Base-by-base conservation (phyloP, 2,329 filamentous ascomycete genomes). In the Ophiostoma ulmi region DNA sequence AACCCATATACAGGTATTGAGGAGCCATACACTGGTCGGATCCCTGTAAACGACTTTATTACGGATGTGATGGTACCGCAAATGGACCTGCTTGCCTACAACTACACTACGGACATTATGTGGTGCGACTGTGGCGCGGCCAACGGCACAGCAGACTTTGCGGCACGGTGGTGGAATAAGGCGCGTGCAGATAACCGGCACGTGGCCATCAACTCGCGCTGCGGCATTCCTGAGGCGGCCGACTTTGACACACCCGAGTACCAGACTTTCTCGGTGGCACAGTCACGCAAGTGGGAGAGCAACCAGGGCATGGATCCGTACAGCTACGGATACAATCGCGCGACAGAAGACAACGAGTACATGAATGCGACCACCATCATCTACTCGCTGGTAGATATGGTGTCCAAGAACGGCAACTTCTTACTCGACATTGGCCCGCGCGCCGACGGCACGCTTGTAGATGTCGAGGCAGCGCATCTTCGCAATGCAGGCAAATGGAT, bases 201-300 rank as follows among this genome's bases (percentile, higher is more conserved):
- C 26, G 48, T 26, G 36, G 77, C 82, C 1, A 83, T 87, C 74
- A 87, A 89, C 77, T 81, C 81, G 65, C 83, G 86, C 8, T 89
- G 87, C 76, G 86, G 86, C 3, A 77, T 86, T 0, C 76, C 77
- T 1, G 64, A 70, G 66, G 66, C 68, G n/a, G 78, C 78, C 14
- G 86, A 88, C 77, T 88, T 87, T 74, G 86, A 88, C 75, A 88
- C 86, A 0, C 86, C 86, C 0, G 86, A 88, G 75, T 89, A 88
- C 75, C 78, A 80, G 38, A 80, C 80, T 8, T 86, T 84, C 75
- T 77, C 79, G 2, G 80, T 82, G 3, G 81, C 83, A 10, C 84
- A 86, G 76, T 76, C 79, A 41, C 80, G 84, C 38, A 88, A 88
- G 76, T 89, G 86, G 86, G 87, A 88, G 77, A 83, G 79, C 58